Conservation (phyloP, 495 filamentous ascomycete species). For the Xylaria palmicola region DNA sequence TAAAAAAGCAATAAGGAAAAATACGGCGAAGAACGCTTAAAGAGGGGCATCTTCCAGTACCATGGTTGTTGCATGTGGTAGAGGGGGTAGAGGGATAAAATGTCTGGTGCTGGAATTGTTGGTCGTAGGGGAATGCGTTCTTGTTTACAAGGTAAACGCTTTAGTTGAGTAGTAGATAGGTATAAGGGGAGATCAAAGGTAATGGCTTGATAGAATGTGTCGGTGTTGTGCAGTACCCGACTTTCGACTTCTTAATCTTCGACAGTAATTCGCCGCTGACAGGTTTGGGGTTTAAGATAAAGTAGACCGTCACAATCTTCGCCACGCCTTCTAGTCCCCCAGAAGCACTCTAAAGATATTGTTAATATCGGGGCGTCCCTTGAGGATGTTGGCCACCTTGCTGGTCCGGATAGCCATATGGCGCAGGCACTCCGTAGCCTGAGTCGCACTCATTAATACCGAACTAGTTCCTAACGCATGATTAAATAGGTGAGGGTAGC, state of each 20-base stretch:
- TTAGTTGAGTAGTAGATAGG: background rate
- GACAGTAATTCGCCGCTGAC: background rate
- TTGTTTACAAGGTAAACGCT: background rate
- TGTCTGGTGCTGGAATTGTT: background rate
- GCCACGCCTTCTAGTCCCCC: too few relatives aligned
- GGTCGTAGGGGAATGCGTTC: background rate
- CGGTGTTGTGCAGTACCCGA: background rate
- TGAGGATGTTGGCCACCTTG: constrained; percentile 30
- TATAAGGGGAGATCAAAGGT: background rate
- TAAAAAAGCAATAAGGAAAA: background rate
- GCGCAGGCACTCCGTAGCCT: constrained; percentile 20
- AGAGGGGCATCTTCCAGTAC: background rate
- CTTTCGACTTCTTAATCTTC: background rate
- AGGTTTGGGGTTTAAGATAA: background rate
- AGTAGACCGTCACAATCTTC: too few relatives aligned
- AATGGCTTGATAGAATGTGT: background rate
- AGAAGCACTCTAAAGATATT: too few relatives aligned
- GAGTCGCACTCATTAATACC: background rate
- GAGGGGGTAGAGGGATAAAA: background rate
- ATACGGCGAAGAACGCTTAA: background rate
- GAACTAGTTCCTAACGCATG: background rate
- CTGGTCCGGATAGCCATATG: constrained; percentile 44
- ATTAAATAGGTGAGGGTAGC: background rate
- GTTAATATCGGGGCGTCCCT: constrained; percentile 35
- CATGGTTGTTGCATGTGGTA: too few relatives aligned